These are phyloP conservation scores for Hypoxylon lienhwacheense DNA, from an alignment of 495 filamentous ascomycete genomes.

Conservation along the genomic window DNA sequence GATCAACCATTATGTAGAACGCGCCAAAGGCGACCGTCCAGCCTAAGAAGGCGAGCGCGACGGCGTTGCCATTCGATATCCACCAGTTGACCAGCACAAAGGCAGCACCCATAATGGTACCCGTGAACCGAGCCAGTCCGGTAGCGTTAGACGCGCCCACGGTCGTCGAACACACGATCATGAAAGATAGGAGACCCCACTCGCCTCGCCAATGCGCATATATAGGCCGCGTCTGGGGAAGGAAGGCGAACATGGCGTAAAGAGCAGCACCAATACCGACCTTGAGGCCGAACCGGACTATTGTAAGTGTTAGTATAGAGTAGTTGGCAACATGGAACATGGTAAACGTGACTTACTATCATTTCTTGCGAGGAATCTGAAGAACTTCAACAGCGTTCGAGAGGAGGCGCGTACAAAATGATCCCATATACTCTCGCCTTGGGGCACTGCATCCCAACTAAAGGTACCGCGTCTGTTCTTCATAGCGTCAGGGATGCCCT, in stretches of 20 bases:
- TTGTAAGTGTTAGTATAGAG: slow-evolving; percentile 35
- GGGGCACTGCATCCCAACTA: slow-evolving; percentile 46
- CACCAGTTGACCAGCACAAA: slow-evolving; percentile 79
- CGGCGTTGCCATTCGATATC: slow-evolving; percentile 68
- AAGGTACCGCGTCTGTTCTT: slow-evolving; percentile 46
- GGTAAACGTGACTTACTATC: slow-evolving; percentile 45
- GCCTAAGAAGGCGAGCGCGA: slow-evolving; percentile 73
- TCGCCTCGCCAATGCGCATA: slow-evolving; percentile 92
- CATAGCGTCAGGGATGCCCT: slow-evolving; percentile 51
- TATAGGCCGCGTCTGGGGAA: slow-evolving; percentile 71
- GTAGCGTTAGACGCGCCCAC: slow-evolving; percentile 94
- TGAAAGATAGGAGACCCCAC: slow-evolving; percentile 95
- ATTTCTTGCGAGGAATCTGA: slow-evolving; percentile 52
- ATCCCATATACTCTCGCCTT: slow-evolving; percentile 36
- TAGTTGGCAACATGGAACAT: background rate
- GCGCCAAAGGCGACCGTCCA: slow-evolving; percentile 79
- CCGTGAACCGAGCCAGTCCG: slow-evolving; percentile 80
- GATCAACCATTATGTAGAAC: slow-evolving; percentile 84
- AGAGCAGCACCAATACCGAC: slow-evolving; percentile 86
- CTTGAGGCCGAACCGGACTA: slow-evolving; percentile 78
- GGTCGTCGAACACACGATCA: slow-evolving; percentile 98
- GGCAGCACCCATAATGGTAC: slow-evolving; percentile 78
- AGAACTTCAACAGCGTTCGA: slow-evolving; percentile 41
- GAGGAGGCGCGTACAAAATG: slow-evolving; percentile 43
- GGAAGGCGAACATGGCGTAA: slow-evolving; percentile 84